phyloP scores from a whole-genome alignment of 177 flowering plant genomes.

The Telopea speciosissima region DNA sequence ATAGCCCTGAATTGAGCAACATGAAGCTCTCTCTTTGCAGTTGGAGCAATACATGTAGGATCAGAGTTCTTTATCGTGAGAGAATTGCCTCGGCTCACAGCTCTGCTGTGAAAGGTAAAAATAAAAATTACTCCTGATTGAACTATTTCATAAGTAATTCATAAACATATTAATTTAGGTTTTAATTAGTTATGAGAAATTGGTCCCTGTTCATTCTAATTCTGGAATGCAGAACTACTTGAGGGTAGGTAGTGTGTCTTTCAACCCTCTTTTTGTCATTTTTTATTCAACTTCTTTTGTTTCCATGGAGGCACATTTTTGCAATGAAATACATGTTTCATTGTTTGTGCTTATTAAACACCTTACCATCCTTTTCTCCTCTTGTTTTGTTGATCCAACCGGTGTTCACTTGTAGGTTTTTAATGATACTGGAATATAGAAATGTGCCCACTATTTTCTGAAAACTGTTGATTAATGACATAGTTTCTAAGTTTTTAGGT shows the following conservation, averaged over 20 bases:
- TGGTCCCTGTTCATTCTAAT: neutral
- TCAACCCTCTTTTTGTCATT: neutral
- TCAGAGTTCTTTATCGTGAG: slow-evolving; percentile 35
- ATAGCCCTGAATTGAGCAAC: slow-evolving; percentile 7
- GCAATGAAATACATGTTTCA: neutral
- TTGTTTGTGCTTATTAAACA: neutral
- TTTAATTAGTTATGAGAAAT: too few relatives aligned
- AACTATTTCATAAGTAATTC: too few relatives aligned
- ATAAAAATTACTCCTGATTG: neutral
- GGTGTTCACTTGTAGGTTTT: neutral
- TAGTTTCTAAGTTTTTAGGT: neutral
- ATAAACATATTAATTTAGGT: too few relatives aligned
- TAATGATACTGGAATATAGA: neutral
- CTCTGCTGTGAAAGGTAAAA: slow-evolving; percentile 89
- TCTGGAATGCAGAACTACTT: neutral
- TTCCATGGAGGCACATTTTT: neutral
- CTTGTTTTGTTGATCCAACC: neutral
- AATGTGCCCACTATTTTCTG: neutral
- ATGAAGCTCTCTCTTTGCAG: slow-evolving; percentile 1
- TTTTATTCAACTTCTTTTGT: neutral
- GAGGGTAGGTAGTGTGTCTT: neutral
- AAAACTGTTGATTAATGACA: neutral
- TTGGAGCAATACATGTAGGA: slow-evolving; percentile 20
- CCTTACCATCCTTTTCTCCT: neutral
- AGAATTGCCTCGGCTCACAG: slow-evolving; percentile 71